Base-by-base conservation (phyloP, 768 basidiomycete species). In the Baorangia bicolor region DNA sequence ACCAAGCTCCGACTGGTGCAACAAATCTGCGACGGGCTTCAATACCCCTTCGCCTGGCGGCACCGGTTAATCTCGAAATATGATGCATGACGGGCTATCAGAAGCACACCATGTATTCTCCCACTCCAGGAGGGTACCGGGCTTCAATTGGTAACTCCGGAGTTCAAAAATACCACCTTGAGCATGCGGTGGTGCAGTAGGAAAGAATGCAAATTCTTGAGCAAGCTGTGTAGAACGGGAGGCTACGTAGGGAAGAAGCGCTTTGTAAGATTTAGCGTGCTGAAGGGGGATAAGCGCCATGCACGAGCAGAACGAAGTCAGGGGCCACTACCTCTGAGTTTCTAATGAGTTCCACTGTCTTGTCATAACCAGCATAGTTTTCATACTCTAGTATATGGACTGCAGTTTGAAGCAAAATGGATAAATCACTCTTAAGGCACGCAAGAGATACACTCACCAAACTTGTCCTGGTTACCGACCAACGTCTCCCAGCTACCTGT, bases 141-240 rank as follows among this genome's bases (percentile, higher is more conserved):
- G 92, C 64, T 88, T 85, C 55, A 97, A 74, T 68, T 85, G 85
- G 74, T 99, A 99, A 35, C 82, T 85, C 64, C 97, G 81, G 64
- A 98, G 77, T 74, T 99, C 97, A 68, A 97, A 99, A 43, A 99
- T 78, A 6, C 97, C 96, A 7, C 95, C 96, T 62, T 89, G 82
- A 5, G 84, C 79, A 61, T 81, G 88, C 6, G 95, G 94, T 33
- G 94, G 93, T 20, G 91, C 82, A 2, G 94, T 92, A 7, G 94
- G 93, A 68, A 95, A 85, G 76, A 98, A 96, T 2, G 92, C 92
- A 73, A 99, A 99, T 70, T 99, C 96, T 69, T 94, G 92, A 62
- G 83, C 86, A 45, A 96, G 81, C 62, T 96, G 93, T 16, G 81
- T 80, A 30, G 85, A 79, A 39, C 95, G 85, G 16, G 84, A 86